Percentiles rank a stretch among this genome's conserved stretches.
Evolutionary conservation across 805 yeast genomes (phyloP).

Genomic region (Hanseniaspora valbyensis): DNA sequence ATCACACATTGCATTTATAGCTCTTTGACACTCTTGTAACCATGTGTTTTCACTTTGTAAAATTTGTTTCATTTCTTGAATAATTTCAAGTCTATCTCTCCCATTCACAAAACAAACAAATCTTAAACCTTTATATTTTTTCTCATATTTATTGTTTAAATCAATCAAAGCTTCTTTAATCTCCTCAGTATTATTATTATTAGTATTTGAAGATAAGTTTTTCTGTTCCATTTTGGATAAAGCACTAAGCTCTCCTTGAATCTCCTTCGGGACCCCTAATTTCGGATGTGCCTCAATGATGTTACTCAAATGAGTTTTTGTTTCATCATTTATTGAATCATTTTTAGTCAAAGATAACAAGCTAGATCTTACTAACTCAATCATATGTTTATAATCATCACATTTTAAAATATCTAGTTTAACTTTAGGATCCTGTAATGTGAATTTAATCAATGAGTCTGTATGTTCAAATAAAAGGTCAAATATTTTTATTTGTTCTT

Average conservation of each 20-base stretch:
- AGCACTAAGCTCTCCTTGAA: constrained; percentile 34
- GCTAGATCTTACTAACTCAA: constrained; percentile 35
- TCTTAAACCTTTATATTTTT: constrained; percentile 54
- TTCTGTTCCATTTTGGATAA: constrained; percentile 67
- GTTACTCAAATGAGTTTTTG: constrained; percentile 27
- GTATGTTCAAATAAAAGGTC: constrained; percentile 22
- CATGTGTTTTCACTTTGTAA: constrained; percentile 30
- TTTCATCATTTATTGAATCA: constrained; percentile 17
- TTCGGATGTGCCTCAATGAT: constrained; percentile 90
- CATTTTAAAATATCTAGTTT: constrained; percentile 13
- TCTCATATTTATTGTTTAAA: constrained; percentile 55
- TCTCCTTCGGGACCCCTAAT: constrained; percentile 46
- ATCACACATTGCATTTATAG: constrained; percentile 83
- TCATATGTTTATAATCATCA: constrained; percentile 31
- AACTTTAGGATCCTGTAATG: constrained; percentile 15
- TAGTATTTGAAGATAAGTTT: constrained; percentile 41
- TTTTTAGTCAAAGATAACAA: constrained; percentile 31
- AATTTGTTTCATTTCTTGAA: constrained; percentile 49
- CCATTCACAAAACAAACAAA: constrained; percentile 89
- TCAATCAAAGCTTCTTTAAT: constrained; percentile 36
- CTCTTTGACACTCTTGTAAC: constrained; percentile 49
- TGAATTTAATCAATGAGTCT: constrained; percentile 19
- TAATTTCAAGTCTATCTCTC: constrained; percentile 51
- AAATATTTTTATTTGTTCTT: constrained; percentile 17
- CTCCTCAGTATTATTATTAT: constrained; percentile 35